These are phyloP conservation scores for Pyricularia sp. DNA, from an alignment of 2,329 filamentous ascomycete genomes.

Conservation along the genomic window DNA sequence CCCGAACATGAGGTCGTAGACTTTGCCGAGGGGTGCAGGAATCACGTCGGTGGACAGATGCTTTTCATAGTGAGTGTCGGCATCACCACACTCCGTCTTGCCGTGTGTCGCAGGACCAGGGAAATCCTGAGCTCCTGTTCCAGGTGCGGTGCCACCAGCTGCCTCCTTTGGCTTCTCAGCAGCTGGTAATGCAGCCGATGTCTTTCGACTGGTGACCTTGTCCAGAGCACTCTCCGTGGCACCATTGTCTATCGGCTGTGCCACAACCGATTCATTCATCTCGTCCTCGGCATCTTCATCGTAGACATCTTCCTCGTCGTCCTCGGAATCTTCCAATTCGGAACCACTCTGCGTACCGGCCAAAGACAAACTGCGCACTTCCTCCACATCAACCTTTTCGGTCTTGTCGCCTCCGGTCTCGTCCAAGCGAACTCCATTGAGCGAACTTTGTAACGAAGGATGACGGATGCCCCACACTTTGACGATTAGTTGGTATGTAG, in stretches of 20 bases:
- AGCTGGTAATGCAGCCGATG: slow-evolving; percentile 45
- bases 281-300: slow-evolving; percentile 57
- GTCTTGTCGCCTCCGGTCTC: slow-evolving; percentile 83
- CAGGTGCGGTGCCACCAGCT: slow-evolving; percentile 13
- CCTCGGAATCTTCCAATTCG: slow-evolving; percentile 34
- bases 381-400: slow-evolving; percentile 60
- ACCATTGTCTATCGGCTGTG: slow-evolving; percentile 28
- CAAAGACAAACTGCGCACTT: slow-evolving; percentile 15
- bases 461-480: slow-evolving; percentile 98
- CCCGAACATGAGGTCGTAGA: slow-evolving; percentile 84
- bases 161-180: slow-evolving; percentile 42
- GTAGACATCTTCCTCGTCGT: slow-evolving; percentile 28
- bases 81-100: slow-evolving; percentile 78
- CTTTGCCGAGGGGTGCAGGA: slow-evolving; percentile 79
- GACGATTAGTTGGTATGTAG: slow-evolving; percentile 93
- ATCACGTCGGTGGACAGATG: slow-evolving; percentile 78
- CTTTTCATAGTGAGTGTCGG: slow-evolving; percentile 72
- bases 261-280: slow-evolving; percentile 38
- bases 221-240: slow-evolving; percentile 47
- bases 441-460: slow-evolving; percentile 78
- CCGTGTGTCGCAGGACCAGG: slow-evolving; percentile 76
- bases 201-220: slow-evolving; percentile 59
- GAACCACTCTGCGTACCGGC: slow-evolving; percentile 35
- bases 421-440: slow-evolving; percentile 80
- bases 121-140: slow-evolving; percentile 49